Base-by-base conservation (phyloP, 1,139 yeast species). In the Hyphopichia khmerensis region DNA sequence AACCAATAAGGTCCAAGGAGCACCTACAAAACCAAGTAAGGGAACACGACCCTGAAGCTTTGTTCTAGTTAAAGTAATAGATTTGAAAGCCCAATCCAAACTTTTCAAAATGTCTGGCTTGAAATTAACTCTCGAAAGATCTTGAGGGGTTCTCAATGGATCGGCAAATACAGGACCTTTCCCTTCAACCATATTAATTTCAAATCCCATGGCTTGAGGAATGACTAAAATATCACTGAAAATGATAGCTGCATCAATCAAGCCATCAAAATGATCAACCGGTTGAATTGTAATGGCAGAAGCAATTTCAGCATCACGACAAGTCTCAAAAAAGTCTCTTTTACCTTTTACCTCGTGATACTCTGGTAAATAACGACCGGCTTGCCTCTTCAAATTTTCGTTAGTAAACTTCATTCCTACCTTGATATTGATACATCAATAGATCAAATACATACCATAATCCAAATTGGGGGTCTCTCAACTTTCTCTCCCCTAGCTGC, bases 141-240 rank as follows among this genome's bases (percentile, higher is more conserved):
- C 96, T 40, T 72, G 75, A 4, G 88, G 88, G 1, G 68, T 68
- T 60, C 98, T 80, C 54, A 93, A 72, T 14, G 99, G 99, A 40
- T 82, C 82, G 1, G 89, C 91, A 64, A 93, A 93, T 40, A 85
- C 87, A 2, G 99, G 99, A 1, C 99, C 99, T 48, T 85, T 84
- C 40, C 96, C 95, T 48, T 93, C 99, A 36, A 88, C 72, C 96
- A 93, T 93, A 58, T 87, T 84, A 35, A 93, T 96, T 43, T 80
- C 84, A 85, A 91, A 88, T 16, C 99, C 99, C 91, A 93, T 86
- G 6, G 98, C 99, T 67, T 93, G 99, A 2, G 99, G 99, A 43
- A 93, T 87, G 35, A 93, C 99, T 48, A 93, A 75, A 54, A 93
- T 93, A 63, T 93, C 99, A 58, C 93, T 84, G 68, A 95, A 93